Conservation (phyloP, 2,329 filamentous ascomycete genomes). For the Phyllachora maydis region DNA sequence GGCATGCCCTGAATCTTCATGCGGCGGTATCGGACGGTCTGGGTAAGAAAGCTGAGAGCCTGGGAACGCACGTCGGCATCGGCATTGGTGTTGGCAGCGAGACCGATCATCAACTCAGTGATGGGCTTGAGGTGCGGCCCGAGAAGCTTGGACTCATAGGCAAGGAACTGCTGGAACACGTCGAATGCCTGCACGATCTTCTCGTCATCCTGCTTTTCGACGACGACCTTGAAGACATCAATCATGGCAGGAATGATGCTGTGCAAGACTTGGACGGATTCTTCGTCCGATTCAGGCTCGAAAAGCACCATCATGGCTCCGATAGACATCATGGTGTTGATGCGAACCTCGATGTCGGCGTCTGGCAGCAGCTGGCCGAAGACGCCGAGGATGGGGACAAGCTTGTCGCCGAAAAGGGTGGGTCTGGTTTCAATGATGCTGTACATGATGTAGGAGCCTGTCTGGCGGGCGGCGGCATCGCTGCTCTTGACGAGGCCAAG, state of each 20-base stretch:
- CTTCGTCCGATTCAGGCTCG: slow-evolving; percentile 66
- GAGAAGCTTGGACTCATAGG: slow-evolving; percentile 70
- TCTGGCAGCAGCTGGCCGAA: slow-evolving; percentile 81
- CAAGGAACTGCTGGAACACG: slow-evolving; percentile 87
- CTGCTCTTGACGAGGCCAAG: slow-evolving; percentile 59
- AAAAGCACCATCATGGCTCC: slow-evolving; percentile 75
- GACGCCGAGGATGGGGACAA: slow-evolving; percentile 58
- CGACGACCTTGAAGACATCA: slow-evolving; percentile 64
- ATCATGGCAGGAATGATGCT: slow-evolving; percentile 74
- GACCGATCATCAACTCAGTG: slow-evolving; percentile 80
- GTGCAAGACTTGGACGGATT: slow-evolving; percentile 56
- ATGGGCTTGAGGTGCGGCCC: slow-evolving; percentile 77
- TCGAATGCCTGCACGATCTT: slow-evolving; percentile 82
- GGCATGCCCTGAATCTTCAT: slow-evolving; percentile 87
- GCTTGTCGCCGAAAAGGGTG: slow-evolving; percentile 64
- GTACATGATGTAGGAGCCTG: slow-evolving; percentile 83
- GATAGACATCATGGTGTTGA: slow-evolving; percentile 84
- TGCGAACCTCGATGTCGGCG: slow-evolving; percentile 73
- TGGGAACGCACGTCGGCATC: slow-evolving; percentile 78
- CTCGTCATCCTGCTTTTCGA: slow-evolving; percentile 67
- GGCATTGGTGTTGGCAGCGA: slow-evolving; percentile 54
- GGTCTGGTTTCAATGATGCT: slow-evolving; percentile 79
- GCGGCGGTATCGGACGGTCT: slow-evolving; percentile 78
- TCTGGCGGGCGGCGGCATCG: slow-evolving; percentile 63
- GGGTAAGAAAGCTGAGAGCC: slow-evolving; percentile 83